These are phyloP conservation scores for Lactarius sp. DNA, from an alignment of 768 basidiomycete species.

Conservation along the genomic window DNA sequence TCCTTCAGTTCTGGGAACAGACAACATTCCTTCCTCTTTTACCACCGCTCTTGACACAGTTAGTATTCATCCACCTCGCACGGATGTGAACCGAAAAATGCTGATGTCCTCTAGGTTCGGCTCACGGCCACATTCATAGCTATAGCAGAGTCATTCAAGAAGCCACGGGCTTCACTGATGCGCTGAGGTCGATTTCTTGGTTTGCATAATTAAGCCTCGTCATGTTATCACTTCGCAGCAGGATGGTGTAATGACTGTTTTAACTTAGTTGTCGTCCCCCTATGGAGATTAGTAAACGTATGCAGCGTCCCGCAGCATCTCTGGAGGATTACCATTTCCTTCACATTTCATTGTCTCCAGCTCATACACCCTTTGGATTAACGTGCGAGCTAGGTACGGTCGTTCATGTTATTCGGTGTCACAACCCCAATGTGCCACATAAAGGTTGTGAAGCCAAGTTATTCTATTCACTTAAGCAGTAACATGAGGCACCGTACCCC, in stretches of 20 bases:
- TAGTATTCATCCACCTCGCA: neutral
- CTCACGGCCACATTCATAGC: conserved; percentile 49
- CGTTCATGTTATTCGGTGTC: too few species aligned
- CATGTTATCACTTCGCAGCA: neutral
- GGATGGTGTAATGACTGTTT: neutral
- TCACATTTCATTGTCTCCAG: too few species aligned
- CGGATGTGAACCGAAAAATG: neutral
- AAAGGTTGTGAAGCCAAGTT: too few species aligned
- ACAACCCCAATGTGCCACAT: too few species aligned
- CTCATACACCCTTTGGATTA: too few species aligned
- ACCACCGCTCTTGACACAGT: conserved; percentile 34
- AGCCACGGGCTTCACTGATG: conserved; percentile 47
- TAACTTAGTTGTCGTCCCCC: too few species aligned
- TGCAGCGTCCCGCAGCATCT: too few species aligned
- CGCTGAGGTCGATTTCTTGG: neutral
- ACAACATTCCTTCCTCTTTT: conserved; percentile 33
- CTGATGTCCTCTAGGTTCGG: conserved; percentile 37
- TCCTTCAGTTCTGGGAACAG: conserved; percentile 19
- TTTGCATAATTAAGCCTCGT: neutral
- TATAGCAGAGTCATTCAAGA: conserved; percentile 52
- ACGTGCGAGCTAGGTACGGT: too few species aligned
- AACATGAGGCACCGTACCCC: too few species aligned
- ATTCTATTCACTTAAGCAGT: too few species aligned
- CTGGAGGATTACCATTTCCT: too few species aligned
- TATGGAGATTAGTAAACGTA: too few species aligned